Evolutionary conservation across 2,329 filamentous ascomycete genomes (phyloP).

Genomic region (Botryotinia calthae): DNA sequence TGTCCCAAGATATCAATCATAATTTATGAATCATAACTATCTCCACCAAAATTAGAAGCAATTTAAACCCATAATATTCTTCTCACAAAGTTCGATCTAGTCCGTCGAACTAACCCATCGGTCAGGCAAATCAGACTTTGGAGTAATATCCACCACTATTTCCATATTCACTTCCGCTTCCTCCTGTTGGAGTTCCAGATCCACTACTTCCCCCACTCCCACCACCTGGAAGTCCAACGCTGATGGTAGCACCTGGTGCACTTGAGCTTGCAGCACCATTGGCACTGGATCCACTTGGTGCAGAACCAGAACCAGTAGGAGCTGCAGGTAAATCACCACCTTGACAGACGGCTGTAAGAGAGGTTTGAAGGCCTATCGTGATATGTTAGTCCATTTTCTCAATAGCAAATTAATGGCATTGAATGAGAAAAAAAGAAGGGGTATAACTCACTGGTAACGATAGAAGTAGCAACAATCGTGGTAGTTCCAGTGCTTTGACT

Average conservation of each 20-base stretch:
- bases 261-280: conserved; percentile 5
- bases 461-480: conserved; percentile 5
- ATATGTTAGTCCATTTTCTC: neutral
- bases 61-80: neutral
- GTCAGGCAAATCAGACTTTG: neutral
- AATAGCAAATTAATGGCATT: neutral
- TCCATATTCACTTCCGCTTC: neutral
- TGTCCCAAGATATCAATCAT: neutral
- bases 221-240: neutral
- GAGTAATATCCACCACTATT: conserved; percentile 8
- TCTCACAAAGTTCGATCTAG: neutral
- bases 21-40: neutral
- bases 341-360: conserved; percentile 4
- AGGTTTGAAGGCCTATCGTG: conserved; percentile 1
- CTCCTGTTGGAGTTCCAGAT: neutral
- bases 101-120: too few relatives aligned
- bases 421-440: too few relatives aligned
- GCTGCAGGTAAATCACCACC: neutral
- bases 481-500: conserved; percentile 6
- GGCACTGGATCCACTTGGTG: conserved; percentile 1
- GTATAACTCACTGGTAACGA: neutral
- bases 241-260: conserved; percentile 8
- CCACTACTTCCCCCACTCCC: neutral
- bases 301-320: neutral
- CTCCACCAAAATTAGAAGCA: neutral